A percentile compares a stretch with the other conserved stretches of the same genome.
Conservation (phyloP, 345 rosid species). For the Euphorbia pulcherrima region DNA sequence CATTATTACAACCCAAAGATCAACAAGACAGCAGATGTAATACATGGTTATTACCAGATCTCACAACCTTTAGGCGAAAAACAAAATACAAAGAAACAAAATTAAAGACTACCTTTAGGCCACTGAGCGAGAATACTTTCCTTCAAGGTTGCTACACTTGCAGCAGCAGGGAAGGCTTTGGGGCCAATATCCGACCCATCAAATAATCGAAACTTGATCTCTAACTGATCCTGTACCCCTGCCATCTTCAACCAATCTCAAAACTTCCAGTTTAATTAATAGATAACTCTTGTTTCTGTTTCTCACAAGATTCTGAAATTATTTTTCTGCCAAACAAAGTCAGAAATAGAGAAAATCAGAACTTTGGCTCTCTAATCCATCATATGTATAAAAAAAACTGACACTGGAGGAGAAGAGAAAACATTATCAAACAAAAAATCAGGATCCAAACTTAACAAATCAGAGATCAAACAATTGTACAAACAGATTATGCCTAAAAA, state of each 20-base stretch:
- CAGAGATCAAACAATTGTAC: constrained; percentile 1
- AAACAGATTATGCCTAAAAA: constrained; percentile 1
- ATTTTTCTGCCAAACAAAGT: constrained; percentile 26
- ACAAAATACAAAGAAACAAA: neutral
- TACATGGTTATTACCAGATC: neutral
- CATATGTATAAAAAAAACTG: constrained; percentile 10
- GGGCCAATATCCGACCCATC: constrained; percentile 98
- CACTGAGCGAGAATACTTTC: constrained; percentile 87
- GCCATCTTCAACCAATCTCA: constrained; percentile 51
- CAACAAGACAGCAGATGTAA: neutral
- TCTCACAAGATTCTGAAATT: constrained; percentile 14
- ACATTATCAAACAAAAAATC: constrained; percentile 3
- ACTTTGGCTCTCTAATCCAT: neutral
- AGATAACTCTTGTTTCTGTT: constrained; percentile 10
- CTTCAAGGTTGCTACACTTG: constrained; percentile 82
- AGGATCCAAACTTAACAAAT: constrained; percentile 9
- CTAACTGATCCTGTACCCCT: constrained; percentile 70
- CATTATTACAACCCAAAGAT: neutral
- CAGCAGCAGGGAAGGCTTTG: constrained; percentile 70
- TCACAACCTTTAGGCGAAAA: constrained; percentile 9
- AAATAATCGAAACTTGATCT: constrained; percentile 84
- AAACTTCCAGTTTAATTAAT: constrained; percentile 11
- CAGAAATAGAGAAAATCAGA: constrained; percentile 10
- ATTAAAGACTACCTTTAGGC: constrained; percentile 72
- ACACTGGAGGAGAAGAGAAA: constrained; percentile 12